Base-by-base conservation (phyloP, 2,329 filamentous ascomycete species). In the Bipolaris bicolor region DNA sequence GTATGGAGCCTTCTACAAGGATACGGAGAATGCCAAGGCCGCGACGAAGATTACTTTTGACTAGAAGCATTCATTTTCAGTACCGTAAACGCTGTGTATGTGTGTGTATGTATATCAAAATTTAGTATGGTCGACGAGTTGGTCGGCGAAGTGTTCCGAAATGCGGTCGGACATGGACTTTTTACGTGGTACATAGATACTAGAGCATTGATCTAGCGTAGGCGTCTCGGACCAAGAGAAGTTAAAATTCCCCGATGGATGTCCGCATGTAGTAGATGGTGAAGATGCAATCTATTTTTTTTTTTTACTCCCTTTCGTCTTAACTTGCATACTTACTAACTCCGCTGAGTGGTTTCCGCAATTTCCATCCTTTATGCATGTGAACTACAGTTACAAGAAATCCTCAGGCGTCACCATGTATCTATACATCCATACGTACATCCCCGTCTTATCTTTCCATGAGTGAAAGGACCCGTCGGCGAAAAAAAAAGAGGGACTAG, bases 1-100 rank as follows among this genome's bases (percentile, higher is more conserved):
- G 46, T 99, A 98, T 74, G 95, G 95, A 55, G 92, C 92, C 31
- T 98, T 98, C 76, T 97, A 90, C 83, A 97, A 95, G 79, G 92
- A 97, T 68, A 88, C 91, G 7, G 90, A 91, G 68, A 88, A 88
- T 76, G 91, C 85, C 75, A 90, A 94, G 79, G 89, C 90, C 77
- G 88, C 91, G 26, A 95, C 90, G 55, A 97, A 97, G 83, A 96
- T 97, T 74, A 93, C 87, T 45, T 97, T 97, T 80, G 92, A 96
- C 53, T 77, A 75, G 56, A 44, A 26, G 29, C 2, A 49, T 49
- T 60, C 41, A 37, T 31, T 50, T 36, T 49, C 37, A 41, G 39
- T 20, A 41, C 10, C 7, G n/a, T 31, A 5, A 9, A 40, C 3
- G 10, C 37, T 7, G 10, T 36, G 33, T 37, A 50, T 37, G 43